Evolutionary conservation across 2,329 filamentous ascomycete species (phyloP), one percentile per base, ranked within the genome.

Genomic region (Peltaster fructicola): DNA sequence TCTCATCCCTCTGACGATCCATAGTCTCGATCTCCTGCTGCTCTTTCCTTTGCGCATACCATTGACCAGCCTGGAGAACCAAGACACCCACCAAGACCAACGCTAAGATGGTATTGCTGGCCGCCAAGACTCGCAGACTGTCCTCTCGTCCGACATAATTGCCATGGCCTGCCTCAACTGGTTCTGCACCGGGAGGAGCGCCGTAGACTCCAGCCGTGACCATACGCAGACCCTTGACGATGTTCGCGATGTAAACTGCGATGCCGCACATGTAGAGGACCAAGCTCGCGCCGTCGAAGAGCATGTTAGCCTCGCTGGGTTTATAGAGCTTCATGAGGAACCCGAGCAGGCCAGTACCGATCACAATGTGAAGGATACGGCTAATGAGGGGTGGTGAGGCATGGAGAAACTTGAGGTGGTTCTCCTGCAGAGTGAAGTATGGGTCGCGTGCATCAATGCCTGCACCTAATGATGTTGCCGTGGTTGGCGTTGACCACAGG

Each of bases 1-100:
- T 61, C 43, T 56, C 59, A 32, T 53, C 52, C 28, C 54, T 48
- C 34, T 56, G 59, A 50, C 60, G 54, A 38, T 72, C 66, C 35
- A 74, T 62, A 47, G 69, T 65, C 44, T 68, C 69, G 28, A 66
- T 62, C 52, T 93, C 84, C 48, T 84, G 76, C 44, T 65, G 64
- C 53, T 95, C 84, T 57, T 90, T 90, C 47, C 79, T 67, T 65
- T 95, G 84, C 14, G 88, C 88, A 57, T 98, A 98, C 88, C 85
- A 95, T 64, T 95, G 81, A 7, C 88, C 88, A 11, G 81, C 81
- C 67, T 98, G 88, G 45, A 98, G 56, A 16, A 93, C 79, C 36
- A 98, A 51, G 7, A 98, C 79, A 4, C 88, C 88, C 3, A 95
- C 73, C 26, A 98, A 56, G 15, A 98, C 81, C 21, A 98, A 65